phyloP scores from a whole-genome alignment of 805 yeast species.

The Kuraishia borneana region DNA sequence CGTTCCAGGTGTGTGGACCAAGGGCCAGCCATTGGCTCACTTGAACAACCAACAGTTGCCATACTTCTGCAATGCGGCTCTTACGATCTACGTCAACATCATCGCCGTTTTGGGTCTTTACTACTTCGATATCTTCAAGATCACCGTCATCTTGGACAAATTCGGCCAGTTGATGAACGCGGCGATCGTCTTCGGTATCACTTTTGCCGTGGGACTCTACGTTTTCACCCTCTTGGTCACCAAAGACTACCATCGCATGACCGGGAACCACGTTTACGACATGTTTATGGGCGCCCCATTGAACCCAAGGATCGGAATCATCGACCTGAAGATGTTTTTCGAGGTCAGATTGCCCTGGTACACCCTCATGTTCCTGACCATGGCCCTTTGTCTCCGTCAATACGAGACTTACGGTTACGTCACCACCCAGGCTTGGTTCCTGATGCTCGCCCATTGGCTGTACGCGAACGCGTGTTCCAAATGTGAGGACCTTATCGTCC shows the following conservation, averaged over 20 bases:
- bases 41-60: conserved; percentile 72
- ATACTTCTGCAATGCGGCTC: conserved; percentile 87
- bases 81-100: conserved; percentile 66
- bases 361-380: conserved; percentile 65
- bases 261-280: conserved; percentile 86
- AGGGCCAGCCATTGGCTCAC: conserved; percentile 88
- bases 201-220: conserved; percentile 60
- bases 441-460: conserved; percentile 80
- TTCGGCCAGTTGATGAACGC: conserved; percentile 92
- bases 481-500: conserved; percentile 95
- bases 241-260: conserved; percentile 79
- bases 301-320: conserved; percentile 87
- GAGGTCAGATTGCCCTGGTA: conserved; percentile 98
- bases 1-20: conserved; percentile 89
- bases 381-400: conserved; percentile 71
- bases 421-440: conserved; percentile 61
- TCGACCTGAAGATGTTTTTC: conserved; percentile 93
- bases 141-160: conserved; percentile 65
- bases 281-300: conserved; percentile 96
- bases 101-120: conserved; percentile 52
- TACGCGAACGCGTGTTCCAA: conserved; percentile 96
- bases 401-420: conserved; percentile 72
- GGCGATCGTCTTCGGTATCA: conserved; percentile 72
- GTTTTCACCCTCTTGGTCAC: conserved; percentile 51
- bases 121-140: conserved; percentile 59